phyloP scores from a whole-genome alignment of 441 rosid genomes.

The Biscutella laevigata region DNA sequence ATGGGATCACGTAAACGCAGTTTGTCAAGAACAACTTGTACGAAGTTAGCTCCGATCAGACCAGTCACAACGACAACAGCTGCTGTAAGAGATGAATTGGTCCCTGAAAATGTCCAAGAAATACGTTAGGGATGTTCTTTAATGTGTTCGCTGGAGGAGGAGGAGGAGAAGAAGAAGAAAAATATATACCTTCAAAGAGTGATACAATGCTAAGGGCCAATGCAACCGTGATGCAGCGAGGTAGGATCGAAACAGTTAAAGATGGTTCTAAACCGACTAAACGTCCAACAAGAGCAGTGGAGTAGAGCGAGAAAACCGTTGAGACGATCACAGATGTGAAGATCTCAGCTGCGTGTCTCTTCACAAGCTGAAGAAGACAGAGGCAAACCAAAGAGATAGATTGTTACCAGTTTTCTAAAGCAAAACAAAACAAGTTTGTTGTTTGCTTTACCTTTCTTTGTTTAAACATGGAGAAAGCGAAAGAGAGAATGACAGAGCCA shows the following conservation, averaged over 20 bases:
- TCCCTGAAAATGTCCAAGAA: slow-evolving; percentile 37
- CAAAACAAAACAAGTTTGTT: slow-evolving; percentile 4
- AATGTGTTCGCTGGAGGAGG: neutral
- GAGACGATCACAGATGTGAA: slow-evolving; percentile 76
- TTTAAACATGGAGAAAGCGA: slow-evolving; percentile 94
- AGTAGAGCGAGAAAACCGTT: slow-evolving; percentile 78
- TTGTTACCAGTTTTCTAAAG: neutral
- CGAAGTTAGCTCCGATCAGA: slow-evolving; percentile 82
- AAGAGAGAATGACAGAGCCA: slow-evolving; percentile 92
- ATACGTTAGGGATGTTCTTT: slow-evolving; percentile 1
- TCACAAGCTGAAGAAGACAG: slow-evolving; percentile 62
- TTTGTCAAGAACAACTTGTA: slow-evolving; percentile 70
- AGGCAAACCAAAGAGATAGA: neutral
- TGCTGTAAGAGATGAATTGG: slow-evolving; percentile 84
- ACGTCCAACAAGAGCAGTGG: slow-evolving; percentile 86
- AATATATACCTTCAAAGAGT: slow-evolving; percentile 64
- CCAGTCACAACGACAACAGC: slow-evolving; percentile 92
- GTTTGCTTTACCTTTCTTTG: slow-evolving; percentile 61
- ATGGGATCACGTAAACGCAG: slow-evolving; percentile 69
- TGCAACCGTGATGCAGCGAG: slow-evolving; percentile 90
- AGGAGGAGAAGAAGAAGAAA: neutral
- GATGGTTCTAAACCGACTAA: slow-evolving; percentile 61
- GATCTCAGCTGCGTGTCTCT: slow-evolving; percentile 94
- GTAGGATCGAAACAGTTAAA: slow-evolving; percentile 75
- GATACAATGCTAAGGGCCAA: slow-evolving; percentile 93